These are phyloP conservation scores for Cutaneotrichosporon mucoides DNA, from an alignment of 1,284 basidiomycete species.

Conservation along the genomic window DNA sequence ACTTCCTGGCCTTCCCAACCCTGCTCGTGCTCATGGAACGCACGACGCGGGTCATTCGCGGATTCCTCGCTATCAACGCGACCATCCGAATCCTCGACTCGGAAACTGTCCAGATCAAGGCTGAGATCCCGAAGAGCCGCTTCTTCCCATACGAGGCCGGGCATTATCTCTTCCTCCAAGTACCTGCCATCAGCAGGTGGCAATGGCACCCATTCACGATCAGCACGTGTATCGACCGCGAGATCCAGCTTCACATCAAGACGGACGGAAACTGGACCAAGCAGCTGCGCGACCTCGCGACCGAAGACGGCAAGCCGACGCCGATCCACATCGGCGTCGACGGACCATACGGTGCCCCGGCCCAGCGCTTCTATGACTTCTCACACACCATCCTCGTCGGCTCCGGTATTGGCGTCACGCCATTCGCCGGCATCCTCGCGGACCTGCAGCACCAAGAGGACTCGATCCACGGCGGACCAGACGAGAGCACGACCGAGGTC, in stretches of 20 bases:
- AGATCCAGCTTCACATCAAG: constrained; percentile 33
- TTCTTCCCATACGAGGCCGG: constrained; percentile 27
- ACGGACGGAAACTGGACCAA: constrained; percentile 31
- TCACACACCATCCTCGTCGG: constrained; percentile 32
- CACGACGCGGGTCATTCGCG: constrained; percentile 12
- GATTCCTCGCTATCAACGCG: constrained; percentile 23
- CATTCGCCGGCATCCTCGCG: constrained; percentile 32
- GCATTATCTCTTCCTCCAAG: constrained; percentile 32
- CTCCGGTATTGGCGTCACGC: constrained; percentile 31
- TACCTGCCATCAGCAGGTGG: constrained; percentile 20
- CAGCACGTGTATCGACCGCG: constrained; percentile 20
- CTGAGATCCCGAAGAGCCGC: constrained; percentile 15
- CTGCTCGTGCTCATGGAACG: constrained; percentile 29
- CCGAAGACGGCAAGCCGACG: constrained; percentile 7
- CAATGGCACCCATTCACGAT: constrained; percentile 37
- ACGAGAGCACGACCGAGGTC: background rate
- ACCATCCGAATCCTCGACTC: constrained; percentile 26
- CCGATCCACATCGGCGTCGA: constrained; percentile 26
- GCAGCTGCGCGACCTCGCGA: constrained; percentile 16
- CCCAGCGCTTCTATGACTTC: constrained; percentile 34
- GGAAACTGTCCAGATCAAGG: constrained; percentile 26
- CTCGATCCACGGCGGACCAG: constrained; percentile 21
- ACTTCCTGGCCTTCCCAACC: constrained; percentile 35
- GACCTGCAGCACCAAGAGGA: constrained; percentile 28
- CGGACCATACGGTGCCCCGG: constrained; percentile 34